Evolutionary conservation across 1,284 basidiomycete species (phyloP), one percentile per base, ranked within the genome.

Genomic region (Tylopilus sp.): DNA sequence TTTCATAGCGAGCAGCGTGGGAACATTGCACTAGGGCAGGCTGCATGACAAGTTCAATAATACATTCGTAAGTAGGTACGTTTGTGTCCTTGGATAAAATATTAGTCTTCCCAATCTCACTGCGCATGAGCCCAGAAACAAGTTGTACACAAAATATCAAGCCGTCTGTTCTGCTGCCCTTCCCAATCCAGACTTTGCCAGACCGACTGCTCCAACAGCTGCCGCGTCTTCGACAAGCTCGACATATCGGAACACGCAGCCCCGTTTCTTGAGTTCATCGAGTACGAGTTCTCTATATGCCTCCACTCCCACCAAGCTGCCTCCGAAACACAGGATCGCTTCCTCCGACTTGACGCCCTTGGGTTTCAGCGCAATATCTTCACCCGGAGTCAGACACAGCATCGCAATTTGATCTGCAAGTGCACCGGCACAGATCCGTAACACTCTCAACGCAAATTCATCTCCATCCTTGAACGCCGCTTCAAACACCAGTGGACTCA

Each of bases 401-500:
- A 88, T 75, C 2, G 84, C 80, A 41, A 94, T 86, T 72, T 92
- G 85, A n/a, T 84, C 81, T 0, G 87, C 91, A 52, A 95, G 85
- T 54, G 79, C 80, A 10, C 78, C 73, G 2, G 90, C 86, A 56
- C 84, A 86, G 0, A 75, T 81, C 33, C 79, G 77, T 19, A 94
- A 78, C n/a, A 93, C 85, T 26, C 80, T 77, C 56, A 90, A 68
- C 10, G 91, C 90, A 54, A 92, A 81, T 44, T 84, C 80, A 72
- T 93, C 90, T 6, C 75, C 73, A 61, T 90, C 83, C 52, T 87
- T 84, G 77, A 93, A 92, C 9, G 91, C 92, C 3, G 89, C 87
- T 6, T 84, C 77, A 73, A 95, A 93, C 22, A 94, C 90, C 53
- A 93, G 76, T 2, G 92, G 93, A 5, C 90, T 82, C 22, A 94